Evolutionary conservation across 1,284 basidiomycete genomes (phyloP), one percentile per base, ranked within the genome.

Genomic region (Cerioporus squamosus): DNA sequence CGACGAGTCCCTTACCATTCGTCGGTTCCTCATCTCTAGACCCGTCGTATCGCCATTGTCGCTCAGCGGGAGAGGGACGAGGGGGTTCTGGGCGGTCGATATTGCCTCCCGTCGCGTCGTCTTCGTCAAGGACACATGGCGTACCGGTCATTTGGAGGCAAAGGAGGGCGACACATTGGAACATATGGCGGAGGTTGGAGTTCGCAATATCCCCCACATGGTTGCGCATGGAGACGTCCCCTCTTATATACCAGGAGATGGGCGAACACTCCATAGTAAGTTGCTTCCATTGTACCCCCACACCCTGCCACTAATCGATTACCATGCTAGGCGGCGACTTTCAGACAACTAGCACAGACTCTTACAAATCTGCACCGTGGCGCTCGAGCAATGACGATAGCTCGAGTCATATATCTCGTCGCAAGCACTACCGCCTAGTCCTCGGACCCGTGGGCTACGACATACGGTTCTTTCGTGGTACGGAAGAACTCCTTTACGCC

Each of bases 91-190:
- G 59, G 59, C 55, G 2, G 39, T 61, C 2, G 51, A 61, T 38
- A 14, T 14, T 3, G 22, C 9, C 14, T 44, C 47, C 1, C 12
- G 4, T 9, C 24, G 23, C 2, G 44, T 61, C 5, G 55, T 57
- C 2, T 57, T 61, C 22, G 9, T 61, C 8, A 61, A 61, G 29
- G 59, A 61, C 23, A 57, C 59, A 2, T 61, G 59, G 59, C 51
- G 53, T 6, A 43, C 22, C 18, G 17, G 12, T 20, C 12, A 9
- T 22, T 15, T 14, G n/a, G 17, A 17, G 50, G 64, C 68, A 5
- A 72, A 72, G 44, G 74, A 6, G 68, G 65, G 57, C 60, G 67
- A 15, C 68, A 65, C 40, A 46, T 58, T 29, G 59, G 65, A 18
- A 42, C 64, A 1, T 31, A 43, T 2, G 36, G 44, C 10, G 2